A percentile compares a stretch with the other conserved stretches of the same genome.
Evolutionary conservation across 1,284 basidiomycete species (phyloP).

Genomic region (Boletus smithii): DNA sequence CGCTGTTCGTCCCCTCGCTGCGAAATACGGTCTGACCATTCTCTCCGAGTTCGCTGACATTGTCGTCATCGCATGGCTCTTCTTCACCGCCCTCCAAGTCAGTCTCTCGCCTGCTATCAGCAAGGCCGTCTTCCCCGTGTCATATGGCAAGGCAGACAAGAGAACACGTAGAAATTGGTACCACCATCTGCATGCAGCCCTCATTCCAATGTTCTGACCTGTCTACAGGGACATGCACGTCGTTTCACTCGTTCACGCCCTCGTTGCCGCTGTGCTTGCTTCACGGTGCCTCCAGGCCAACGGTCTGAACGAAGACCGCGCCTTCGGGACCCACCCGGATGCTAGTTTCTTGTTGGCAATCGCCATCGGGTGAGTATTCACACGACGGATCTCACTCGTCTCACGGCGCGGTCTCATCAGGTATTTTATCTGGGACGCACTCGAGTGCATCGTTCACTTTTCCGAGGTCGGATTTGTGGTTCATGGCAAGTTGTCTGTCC

Average conservation of each 20-base stretch:
- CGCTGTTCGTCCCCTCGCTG: conserved; percentile 22
- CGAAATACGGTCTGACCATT: conserved; percentile 26
- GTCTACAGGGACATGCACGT: conserved; percentile 49
- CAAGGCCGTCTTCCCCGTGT: conserved; percentile 39
- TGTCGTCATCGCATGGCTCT: conserved; percentile 56
- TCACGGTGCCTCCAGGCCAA: conserved; percentile 38
- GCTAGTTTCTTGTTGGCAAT: conserved; percentile 41
- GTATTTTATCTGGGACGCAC: conserved; percentile 55
- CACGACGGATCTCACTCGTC: background rate
- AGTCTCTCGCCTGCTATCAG: conserved; percentile 50
- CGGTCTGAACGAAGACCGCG: conserved; percentile 41
- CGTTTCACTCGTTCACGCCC: conserved; percentile 48
- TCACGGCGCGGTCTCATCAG: conserved; percentile 22
- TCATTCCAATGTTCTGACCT: conserved; percentile 3
- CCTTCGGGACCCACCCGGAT: conserved; percentile 46
- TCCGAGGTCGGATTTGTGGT: conserved; percentile 58
- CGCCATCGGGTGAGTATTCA: conserved; percentile 43
- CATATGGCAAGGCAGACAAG: conserved; percentile 42
- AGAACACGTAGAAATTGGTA: conserved; percentile 56
- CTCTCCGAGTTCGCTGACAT: conserved; percentile 65
- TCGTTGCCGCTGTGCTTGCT: conserved; percentile 44
- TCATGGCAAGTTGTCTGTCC: conserved; percentile 46
- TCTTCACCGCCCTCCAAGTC: conserved; percentile 49
- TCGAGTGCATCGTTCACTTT: conserved; percentile 47
- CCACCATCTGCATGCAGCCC: background rate